These are phyloP conservation scores for Zopfia rhizophila DNA, from an alignment of 2,329 filamentous ascomycete genomes.

Conservation along the genomic window DNA sequence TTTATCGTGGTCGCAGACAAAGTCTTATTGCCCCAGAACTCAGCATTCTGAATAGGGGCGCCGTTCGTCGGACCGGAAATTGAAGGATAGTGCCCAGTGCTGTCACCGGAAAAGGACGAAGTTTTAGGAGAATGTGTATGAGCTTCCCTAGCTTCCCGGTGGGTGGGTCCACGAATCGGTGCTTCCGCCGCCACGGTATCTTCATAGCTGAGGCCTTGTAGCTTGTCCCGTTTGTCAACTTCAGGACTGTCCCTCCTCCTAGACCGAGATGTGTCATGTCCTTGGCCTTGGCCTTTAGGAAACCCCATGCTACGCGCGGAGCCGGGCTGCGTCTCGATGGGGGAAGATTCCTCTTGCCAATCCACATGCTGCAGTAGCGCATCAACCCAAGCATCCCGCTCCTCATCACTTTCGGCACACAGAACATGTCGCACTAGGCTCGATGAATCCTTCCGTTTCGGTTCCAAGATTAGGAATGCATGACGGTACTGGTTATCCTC, in stretches of 20 bases:
- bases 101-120: constrained; percentile 47
- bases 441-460: constrained; percentile 93
- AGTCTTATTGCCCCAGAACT: constrained; percentile 85
- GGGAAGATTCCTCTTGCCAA: constrained; percentile 62
- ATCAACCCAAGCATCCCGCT: constrained; percentile 94
- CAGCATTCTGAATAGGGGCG: constrained; percentile 81
- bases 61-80: constrained; percentile 90
- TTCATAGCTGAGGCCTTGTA: constrained; percentile 66
- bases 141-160: constrained; percentile 36
- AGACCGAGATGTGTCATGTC: constrained; percentile 41
- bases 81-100: constrained; percentile 47
- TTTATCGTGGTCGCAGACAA: constrained; percentile 70
- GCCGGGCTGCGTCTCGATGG: constrained; percentile 57
- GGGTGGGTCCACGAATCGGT: constrained; percentile 60
- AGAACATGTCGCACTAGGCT: constrained; percentile 92
- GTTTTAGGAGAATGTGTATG: constrained; percentile 43
- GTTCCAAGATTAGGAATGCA: constrained; percentile 93
- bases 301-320: constrained; percentile 26
- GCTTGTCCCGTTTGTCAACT: constrained; percentile 39
- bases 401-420: constrained; percentile 92
- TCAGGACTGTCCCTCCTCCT: constrained; percentile 53
- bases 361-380: constrained; percentile 90
- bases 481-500: constrained; percentile 94
- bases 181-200: constrained; percentile 67
- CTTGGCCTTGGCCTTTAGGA: constrained; percentile 54